Conservation (phyloP, 108 stramenopile genomes). For the Bacterosira constricta region DNA sequence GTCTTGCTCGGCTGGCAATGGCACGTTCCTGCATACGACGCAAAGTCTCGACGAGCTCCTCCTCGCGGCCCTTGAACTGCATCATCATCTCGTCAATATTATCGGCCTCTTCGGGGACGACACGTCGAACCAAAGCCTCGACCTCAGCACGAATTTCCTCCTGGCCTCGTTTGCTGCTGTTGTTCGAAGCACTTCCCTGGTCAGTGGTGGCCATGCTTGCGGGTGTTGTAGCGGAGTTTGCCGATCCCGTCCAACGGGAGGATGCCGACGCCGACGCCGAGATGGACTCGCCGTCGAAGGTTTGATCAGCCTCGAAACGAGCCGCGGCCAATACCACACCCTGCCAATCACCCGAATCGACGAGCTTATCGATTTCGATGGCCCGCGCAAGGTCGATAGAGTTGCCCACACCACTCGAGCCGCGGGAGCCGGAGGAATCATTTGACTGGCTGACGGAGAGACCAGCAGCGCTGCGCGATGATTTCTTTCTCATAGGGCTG, state of each 20-base stretch:
- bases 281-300: slow-evolving; percentile 54
- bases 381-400: slow-evolving; percentile 57
- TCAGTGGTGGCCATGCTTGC: slow-evolving; percentile 57
- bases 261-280: slow-evolving; percentile 75
- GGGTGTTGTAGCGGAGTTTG: slow-evolving; percentile 32
- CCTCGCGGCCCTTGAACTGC: slow-evolving; percentile 90
- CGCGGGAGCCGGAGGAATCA: slow-evolving; percentile 39
- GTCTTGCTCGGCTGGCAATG: slow-evolving; percentile 75
- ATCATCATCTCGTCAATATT: slow-evolving; percentile 91
- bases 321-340: slow-evolving; percentile 87
- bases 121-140: slow-evolving; percentile 73
- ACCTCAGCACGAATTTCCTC: slow-evolving; percentile 82
- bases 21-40: slow-evolving; percentile 87
- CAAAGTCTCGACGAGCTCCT: slow-evolving; percentile 85
- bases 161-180: slow-evolving; percentile 51
- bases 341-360: slow-evolving; percentile 89
- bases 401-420: slow-evolving; percentile 28
- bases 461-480: slow-evolving; percentile 13
- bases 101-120: slow-evolving; percentile 87
- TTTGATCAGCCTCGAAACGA: slow-evolving; percentile 75
- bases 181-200: slow-evolving; percentile 35
- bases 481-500: slow-evolving; percentile 8
- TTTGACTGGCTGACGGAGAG: slow-evolving; percentile 31
- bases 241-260: slow-evolving; percentile 43
- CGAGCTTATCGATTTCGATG: slow-evolving; percentile 79